phyloP scores from a whole-genome alignment of 352 stramenopile species.

The Globisporangium recalcitrans region DNA sequence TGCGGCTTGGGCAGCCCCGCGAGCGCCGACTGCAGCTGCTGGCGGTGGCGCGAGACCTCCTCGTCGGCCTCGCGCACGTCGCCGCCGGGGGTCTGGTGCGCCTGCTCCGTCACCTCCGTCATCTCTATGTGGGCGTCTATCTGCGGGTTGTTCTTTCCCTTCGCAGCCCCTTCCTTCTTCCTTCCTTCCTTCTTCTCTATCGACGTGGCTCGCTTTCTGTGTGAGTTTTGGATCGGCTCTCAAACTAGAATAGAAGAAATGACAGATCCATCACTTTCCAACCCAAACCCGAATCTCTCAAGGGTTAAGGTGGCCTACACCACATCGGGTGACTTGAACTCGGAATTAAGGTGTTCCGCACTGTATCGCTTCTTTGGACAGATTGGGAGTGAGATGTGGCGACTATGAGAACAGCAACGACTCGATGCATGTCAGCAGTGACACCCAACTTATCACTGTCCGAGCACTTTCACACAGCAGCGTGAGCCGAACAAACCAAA shows the following conservation, averaged over 20 bases:
- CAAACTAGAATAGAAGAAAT: background rate
- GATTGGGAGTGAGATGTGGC: too few species aligned
- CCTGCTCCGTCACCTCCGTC: slow-evolving; percentile 18
- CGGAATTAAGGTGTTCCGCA: background rate
- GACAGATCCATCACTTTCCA: background rate
- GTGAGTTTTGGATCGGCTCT: background rate
- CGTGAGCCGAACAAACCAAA: background rate
- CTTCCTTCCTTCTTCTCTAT: background rate
- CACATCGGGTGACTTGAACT: background rate
- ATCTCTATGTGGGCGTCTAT: background rate
- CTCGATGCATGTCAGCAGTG: too few species aligned
- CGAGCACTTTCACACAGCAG: too few species aligned
- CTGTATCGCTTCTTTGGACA: too few species aligned
- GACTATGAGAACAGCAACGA: too few species aligned
- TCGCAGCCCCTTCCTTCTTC: background rate
- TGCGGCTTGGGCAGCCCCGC: slow-evolving; percentile 25
- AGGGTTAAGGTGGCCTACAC: background rate
- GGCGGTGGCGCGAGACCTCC: slow-evolving; percentile 17
- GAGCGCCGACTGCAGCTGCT: slow-evolving; percentile 29
- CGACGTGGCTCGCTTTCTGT: background rate
- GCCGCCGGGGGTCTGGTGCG: slow-evolving; percentile 7
- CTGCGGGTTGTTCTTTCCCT: slow-evolving; percentile 7
- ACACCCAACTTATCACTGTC: too few species aligned
- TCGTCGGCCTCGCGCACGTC: slow-evolving; percentile 26
- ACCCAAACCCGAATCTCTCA: background rate